Evolutionary conservation across 441 rosid genomes (phyloP), one percentile per base, ranked within the genome.

Genomic region (Mallotus japonicus): DNA sequence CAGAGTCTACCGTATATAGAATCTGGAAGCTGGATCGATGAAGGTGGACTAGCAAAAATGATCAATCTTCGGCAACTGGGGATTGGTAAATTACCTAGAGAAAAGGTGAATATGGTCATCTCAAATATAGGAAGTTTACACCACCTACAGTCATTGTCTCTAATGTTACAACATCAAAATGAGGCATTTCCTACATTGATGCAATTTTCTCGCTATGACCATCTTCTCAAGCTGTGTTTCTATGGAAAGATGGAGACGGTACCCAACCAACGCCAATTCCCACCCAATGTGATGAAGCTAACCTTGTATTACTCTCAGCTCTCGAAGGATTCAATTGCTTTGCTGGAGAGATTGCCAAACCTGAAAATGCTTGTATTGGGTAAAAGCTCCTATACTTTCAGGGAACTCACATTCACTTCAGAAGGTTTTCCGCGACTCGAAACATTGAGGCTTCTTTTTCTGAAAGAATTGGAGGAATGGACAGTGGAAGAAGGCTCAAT

Each of bases 321-420:
- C 12, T 49, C 40, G 47, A 62, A 62, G 7, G 66, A 40, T 62
- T 61, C 62, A 58, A 14, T 24, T 58, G 32, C 37, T 58, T 12
- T 22, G 62, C 62, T 58, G 62, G 40, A 58, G 32, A 58, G 15
- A 1, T 24, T 40, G 65, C 65, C 49, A 62, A 62, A 37, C 46
- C 46, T 37, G n/a, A 62, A 28, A 62, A 62, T 62, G 66, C 20
- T 62, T 62, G 50, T 62, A 37, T 40, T 37, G 22, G 66, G 66
- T 17, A 17, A 40, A 37, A 19, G 24, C 0, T 62, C 66, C 0
- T 62, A 37, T 5, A 62, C 10, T 32, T 62, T 49, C 49, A n/a
- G 47, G 22, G 66, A 62, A 17, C 42, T 40, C 6, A 5, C 49
- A 37, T 40, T 17, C 14, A 37, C 50, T 20, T 32, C 20, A 2